Evolutionary conservation across 2,329 filamentous ascomycete species (phyloP).

Genomic region (Acarospora socialis): DNA sequence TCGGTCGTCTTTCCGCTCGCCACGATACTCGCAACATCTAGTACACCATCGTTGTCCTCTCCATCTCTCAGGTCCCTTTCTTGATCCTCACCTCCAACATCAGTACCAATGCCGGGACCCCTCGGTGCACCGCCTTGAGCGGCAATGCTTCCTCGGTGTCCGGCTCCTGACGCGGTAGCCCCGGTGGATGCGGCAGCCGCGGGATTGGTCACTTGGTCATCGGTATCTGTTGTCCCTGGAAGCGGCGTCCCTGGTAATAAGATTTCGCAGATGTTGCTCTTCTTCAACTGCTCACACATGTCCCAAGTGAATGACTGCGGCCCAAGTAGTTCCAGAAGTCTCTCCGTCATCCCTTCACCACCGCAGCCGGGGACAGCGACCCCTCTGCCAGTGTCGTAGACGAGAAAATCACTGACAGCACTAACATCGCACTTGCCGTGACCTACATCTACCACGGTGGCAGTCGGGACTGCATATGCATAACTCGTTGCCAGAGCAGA

Average conservation of each 20-base stretch:
- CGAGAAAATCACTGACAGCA: constrained; percentile 67
- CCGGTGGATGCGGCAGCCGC: constrained; percentile 43
- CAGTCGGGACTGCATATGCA: constrained; percentile 67
- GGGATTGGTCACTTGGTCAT: constrained; percentile 34
- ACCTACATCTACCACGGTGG: constrained; percentile 83
- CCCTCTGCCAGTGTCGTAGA: constrained; percentile 54
- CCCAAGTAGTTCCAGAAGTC: constrained; percentile 51
- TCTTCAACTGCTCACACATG: constrained; percentile 53
- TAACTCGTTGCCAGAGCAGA: constrained; percentile 67
- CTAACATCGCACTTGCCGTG: constrained; percentile 87
- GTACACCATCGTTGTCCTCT: constrained; percentile 46
- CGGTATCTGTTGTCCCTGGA: constrained; percentile 34
- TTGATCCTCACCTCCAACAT: constrained; percentile 37
- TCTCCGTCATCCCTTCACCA: constrained; percentile 72
- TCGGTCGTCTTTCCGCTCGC: constrained; percentile 48
- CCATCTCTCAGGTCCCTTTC: constrained; percentile 24
- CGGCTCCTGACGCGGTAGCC: constrained; percentile 31
- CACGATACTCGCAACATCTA: constrained; percentile 52
- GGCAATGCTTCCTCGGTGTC: constrained; percentile 24
- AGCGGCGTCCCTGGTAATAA: constrained; percentile 39
- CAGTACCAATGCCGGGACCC: constrained; percentile 40
- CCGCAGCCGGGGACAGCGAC: constrained; percentile 54
- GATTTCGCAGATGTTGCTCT: constrained; percentile 48
- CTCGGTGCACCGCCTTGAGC: constrained; percentile 31
- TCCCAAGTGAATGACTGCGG: constrained; percentile 43